Evolutionary conservation across 1,139 yeast species (phyloP), one percentile per base, ranked within the genome.

Genomic region (Diutina mesorugosa): DNA sequence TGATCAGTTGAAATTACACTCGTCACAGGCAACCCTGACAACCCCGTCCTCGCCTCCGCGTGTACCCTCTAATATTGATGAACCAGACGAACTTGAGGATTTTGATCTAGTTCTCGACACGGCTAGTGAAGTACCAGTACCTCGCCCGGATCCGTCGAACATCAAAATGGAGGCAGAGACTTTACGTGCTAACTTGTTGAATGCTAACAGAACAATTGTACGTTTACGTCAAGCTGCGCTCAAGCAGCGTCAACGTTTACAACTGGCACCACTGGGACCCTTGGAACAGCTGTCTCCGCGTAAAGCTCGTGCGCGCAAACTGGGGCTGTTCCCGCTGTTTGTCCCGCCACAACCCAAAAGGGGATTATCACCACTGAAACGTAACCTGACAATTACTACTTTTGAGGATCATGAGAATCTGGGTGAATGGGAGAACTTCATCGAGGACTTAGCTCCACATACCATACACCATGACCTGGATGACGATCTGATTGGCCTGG

Each of bases 91-190:
- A 8, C 61, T 67, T 6, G 56, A 67, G 35, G 76, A 73, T 55
- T 67, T 73, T 58, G 77, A 74, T 55, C 66, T 71, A 45, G 64
- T 74, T 38, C 64, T 75, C 57, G 62, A 67, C 28, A 77, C 72
- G 46, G 59, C 74, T 4, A 56, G 56, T 63, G 56, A 66, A 35
- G 68, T 71, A 10, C 65, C 57, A 50, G n/a, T 21, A 28, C 26
- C 54, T 55, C 38, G 47, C 57, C 6, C 61, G 60, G 21, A 84
- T 38, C 73, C 80, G 0, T 73, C 77, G 55, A 76, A 80, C 60
- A 71, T 79, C 1, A 81, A 77, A 16, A 70, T 86, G 54, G 91
- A 87, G 65, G 72, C 80, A 6, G 91, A 88, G 64, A 84, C 91
- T 0, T 72, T 87, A 61, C 76, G 79, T 61, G 79, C 88, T 0